Conservation (phyloP, 23 red algal species). For the Chondrus crispus region DNA sequence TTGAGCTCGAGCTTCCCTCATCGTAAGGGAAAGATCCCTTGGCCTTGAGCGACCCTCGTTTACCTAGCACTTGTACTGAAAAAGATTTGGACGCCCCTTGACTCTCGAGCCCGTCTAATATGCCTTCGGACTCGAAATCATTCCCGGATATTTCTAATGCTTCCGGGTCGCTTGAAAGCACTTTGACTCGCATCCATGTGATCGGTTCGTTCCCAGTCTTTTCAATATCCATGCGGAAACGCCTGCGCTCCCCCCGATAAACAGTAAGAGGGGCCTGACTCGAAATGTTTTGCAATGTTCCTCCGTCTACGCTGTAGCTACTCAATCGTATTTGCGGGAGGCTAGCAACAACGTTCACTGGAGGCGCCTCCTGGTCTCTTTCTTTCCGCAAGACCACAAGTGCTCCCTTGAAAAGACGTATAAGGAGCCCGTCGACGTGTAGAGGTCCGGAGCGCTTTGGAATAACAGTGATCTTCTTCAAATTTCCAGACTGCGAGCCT, state of each 20-base stretch:
- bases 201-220: conserved; percentile 48
- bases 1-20: too few species aligned
- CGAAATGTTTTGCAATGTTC: conserved; percentile 10
- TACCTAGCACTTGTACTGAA: conserved; percentile 31
- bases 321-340: conserved; percentile 26
- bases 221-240: conserved; percentile 33
- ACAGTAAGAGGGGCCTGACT: neutral
- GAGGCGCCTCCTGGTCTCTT: neutral
- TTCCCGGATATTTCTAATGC: neutral
- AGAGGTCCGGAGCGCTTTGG: conserved; percentile 44
- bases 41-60: too few species aligned
- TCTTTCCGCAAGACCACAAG: conserved; percentile 44
- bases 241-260: neutral
- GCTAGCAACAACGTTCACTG: conserved; percentile 18
- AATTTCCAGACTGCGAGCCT: neutral
- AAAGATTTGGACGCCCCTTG: conserved; percentile 28
- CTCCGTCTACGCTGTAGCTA: conserved; percentile 32
- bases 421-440: conserved; percentile 38
- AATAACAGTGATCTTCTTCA: conserved; percentile 44
- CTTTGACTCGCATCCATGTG: conserved; percentile 7
- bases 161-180: conserved; percentile 20
- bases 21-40: too few species aligned
- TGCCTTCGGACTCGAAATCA: neutral
- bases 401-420: conserved; percentile 61
- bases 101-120: conserved; percentile 12